Evolutionary conservation across 768 basidiomycete genomes (phyloP).

Genomic region (Russula sp.): DNA sequence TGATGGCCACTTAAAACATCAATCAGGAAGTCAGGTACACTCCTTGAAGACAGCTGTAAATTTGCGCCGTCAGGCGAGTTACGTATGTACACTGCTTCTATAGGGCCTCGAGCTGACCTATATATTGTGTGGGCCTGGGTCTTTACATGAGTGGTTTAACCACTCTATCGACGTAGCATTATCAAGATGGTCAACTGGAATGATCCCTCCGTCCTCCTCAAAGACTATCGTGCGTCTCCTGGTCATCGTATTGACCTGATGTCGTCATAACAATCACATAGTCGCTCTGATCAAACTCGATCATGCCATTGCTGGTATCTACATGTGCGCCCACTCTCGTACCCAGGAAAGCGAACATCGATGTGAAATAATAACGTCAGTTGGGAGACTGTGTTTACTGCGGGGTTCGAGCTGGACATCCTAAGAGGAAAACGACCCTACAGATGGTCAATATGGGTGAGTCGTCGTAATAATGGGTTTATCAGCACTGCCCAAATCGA

Average conservation of each 20-base stretch:
- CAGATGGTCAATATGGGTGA: neutral
- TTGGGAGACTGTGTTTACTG: neutral
- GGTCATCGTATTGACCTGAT: too few species aligned
- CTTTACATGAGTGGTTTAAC: too few species aligned
- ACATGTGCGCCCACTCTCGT: neutral
- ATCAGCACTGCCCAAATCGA: neutral
- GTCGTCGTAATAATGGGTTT: neutral
- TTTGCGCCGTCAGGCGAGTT: too few species aligned
- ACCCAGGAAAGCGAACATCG: neutral
- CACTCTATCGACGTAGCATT: too few species aligned
- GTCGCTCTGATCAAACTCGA: neutral
- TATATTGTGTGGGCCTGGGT: too few species aligned
- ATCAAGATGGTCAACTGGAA: constrained; percentile 17
- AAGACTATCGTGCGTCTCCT: constrained; percentile 6
- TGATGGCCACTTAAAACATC: too few species aligned
- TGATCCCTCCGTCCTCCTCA: neutral
- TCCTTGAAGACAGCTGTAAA: too few species aligned
- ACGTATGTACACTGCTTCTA: too few species aligned
- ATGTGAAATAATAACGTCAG: neutral
- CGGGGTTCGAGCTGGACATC: neutral
- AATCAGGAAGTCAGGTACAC: too few species aligned
- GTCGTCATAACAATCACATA: neutral
- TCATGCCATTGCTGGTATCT: constrained; percentile 2
- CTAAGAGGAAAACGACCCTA: neutral
- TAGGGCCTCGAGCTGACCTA: too few species aligned